phyloP scores from a whole-genome alignment of 352 stramenopile genomes.

The Blastocystis sp. region DNA sequence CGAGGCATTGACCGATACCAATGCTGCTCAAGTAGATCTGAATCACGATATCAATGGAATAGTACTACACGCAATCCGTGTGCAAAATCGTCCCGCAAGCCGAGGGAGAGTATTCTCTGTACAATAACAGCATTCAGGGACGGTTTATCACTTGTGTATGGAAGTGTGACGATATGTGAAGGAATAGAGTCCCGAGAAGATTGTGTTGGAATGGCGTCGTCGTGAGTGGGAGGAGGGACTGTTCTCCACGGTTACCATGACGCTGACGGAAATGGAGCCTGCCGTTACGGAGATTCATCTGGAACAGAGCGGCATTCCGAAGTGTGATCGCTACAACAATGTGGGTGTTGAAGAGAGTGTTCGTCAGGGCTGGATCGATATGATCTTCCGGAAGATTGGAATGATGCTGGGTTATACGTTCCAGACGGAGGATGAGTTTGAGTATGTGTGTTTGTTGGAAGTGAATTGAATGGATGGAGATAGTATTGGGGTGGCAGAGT shows the following conservation, averaged over 20 bases:
- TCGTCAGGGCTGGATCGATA: constrained; percentile 26
- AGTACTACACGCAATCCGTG: constrained; percentile 43
- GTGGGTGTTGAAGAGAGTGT: constrained; percentile 31
- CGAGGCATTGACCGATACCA: constrained; percentile 18
- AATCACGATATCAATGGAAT: not conserved
- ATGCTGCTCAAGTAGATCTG: not conserved
- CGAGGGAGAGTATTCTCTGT: not conserved
- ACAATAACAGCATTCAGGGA: constrained; percentile 7
- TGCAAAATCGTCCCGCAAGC: not conserved
- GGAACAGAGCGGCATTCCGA: constrained; percentile 22
- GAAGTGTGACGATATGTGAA: not conserved
- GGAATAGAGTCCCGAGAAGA: not conserved
- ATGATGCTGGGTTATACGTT: constrained; percentile 46
- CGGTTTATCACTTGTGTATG: not conserved
- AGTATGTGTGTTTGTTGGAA: constrained; percentile 38
- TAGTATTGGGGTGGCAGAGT: too few species aligned
- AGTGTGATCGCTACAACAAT: constrained; percentile 46
- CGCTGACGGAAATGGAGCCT: not conserved
- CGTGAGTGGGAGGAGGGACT: constrained; percentile 48
- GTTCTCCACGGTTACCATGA: constrained; percentile 14
- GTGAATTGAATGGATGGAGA: too few species aligned
- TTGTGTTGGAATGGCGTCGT: constrained; percentile 51
- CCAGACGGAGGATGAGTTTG: constrained; percentile 50
- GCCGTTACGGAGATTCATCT: constrained; percentile 42
- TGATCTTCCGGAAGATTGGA: constrained; percentile 45